Conservation (phyloP, 2,329 filamentous ascomycete genomes). For the Beauveria rudraprayagi region DNA sequence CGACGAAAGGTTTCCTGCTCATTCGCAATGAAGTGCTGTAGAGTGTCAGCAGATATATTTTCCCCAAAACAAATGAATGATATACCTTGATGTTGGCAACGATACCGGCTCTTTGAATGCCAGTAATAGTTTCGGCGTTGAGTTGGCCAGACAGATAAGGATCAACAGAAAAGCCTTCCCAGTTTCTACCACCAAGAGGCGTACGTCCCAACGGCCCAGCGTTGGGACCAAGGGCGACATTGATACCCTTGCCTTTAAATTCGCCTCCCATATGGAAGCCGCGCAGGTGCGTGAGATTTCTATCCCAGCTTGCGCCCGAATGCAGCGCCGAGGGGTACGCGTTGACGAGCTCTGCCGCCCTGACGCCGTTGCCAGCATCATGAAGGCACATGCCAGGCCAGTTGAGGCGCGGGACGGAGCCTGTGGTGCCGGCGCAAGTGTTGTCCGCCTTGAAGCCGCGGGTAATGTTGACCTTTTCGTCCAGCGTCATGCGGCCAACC, state of each 20-base stretch:
- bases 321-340: slow-evolving; percentile 41
- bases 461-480: slow-evolving; percentile 52
- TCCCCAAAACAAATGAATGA: accelerated
- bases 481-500: slow-evolving; percentile 55
- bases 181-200: slow-evolving; percentile 62
- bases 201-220: slow-evolving; percentile 66
- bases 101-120: slow-evolving; percentile 70
- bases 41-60: not conserved
- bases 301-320: slow-evolving; percentile 46
- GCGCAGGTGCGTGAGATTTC: slow-evolving; percentile 41
- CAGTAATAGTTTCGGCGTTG: slow-evolving; percentile 63
- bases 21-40: slow-evolving; percentile 49
- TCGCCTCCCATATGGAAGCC: slow-evolving; percentile 48
- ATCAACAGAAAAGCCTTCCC: slow-evolving; percentile 68
- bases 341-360: slow-evolving; percentile 40
- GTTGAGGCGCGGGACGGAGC: slow-evolving; percentile 34
- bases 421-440: slow-evolving; percentile 39
- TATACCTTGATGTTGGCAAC: slow-evolving; percentile 63
- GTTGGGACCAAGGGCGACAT: slow-evolving; percentile 61
- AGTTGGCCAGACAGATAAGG: slow-evolving; percentile 63
- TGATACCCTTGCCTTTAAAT: slow-evolving; percentile 52
- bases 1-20: slow-evolving; percentile 49
- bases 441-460: slow-evolving; percentile 46
- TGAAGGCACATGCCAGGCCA: slow-evolving; percentile 42
- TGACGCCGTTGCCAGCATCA: slow-evolving; percentile 41